A percentile compares a stretch with the other conserved stretches of the same genome.
Evolutionary conservation across 805 yeast species (phyloP).

Genomic region (Teunomyces barrocoloradensis): DNA sequence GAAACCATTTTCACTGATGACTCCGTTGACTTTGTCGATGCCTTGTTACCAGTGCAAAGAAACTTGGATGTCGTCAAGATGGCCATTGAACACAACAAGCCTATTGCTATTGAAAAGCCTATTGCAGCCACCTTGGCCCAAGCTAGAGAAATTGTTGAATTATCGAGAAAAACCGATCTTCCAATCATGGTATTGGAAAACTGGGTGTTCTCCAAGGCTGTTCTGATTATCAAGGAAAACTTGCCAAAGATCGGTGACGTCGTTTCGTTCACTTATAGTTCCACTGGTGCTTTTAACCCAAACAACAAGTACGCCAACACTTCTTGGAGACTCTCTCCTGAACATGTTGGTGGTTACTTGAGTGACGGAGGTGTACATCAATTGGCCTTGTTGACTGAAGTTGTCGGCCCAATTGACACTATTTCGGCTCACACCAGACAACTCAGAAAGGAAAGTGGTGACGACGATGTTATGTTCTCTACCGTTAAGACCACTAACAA

Average conservation of each 20-base stretch:
- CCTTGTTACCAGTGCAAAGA: slow-evolving; percentile 82
- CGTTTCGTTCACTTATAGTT: slow-evolving; percentile 65
- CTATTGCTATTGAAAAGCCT: slow-evolving; percentile 85
- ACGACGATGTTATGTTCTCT: slow-evolving; percentile 77
- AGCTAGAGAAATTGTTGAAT: slow-evolving; percentile 73
- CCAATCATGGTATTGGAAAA: slow-evolving; percentile 83
- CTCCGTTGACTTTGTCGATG: slow-evolving; percentile 76
- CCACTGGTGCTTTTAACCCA: slow-evolving; percentile 70
- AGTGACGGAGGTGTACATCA: slow-evolving; percentile 98
- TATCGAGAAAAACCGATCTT: slow-evolving; percentile 58
- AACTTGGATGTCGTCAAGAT: slow-evolving; percentile 66
- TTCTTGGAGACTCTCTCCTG: slow-evolving; percentile 84
- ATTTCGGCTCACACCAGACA: slow-evolving; percentile 79
- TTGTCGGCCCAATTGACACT: slow-evolving; percentile 69
- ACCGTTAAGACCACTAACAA: slow-evolving; percentile 60
- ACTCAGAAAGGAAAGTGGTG: slow-evolving; percentile 72
- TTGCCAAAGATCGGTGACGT: slow-evolving; percentile 71
- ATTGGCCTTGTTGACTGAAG: slow-evolving; percentile 78
- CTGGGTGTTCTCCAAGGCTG: slow-evolving; percentile 73
- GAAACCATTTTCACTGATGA: slow-evolving; percentile 67
- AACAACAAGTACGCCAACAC: slow-evolving; percentile 64
- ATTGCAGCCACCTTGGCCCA: slow-evolving; percentile 82
- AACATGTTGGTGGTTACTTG: slow-evolving; percentile 89
- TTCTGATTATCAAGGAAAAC: slow-evolving; percentile 51
- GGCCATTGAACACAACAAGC: slow-evolving; percentile 74